phyloP scores from a whole-genome alignment of 2,329 filamentous ascomycete species.

The Aspergillus arachidicola region DNA sequence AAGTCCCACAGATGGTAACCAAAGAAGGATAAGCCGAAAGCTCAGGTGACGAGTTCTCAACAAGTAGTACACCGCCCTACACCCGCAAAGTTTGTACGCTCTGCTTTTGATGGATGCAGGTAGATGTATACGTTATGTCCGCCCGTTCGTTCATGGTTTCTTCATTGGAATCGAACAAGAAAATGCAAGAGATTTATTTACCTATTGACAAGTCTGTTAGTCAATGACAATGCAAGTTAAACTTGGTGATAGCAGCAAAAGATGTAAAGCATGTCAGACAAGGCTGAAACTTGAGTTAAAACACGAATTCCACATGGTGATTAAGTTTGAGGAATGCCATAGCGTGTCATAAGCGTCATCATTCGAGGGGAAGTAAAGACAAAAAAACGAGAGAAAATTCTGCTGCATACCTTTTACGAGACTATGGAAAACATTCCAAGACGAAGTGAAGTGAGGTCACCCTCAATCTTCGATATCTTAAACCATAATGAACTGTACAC shows the following conservation, averaged over 20 bases:
- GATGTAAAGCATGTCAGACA: constrained; percentile 56
- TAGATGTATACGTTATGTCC: constrained; percentile 63
- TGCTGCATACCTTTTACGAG: constrained; percentile 48
- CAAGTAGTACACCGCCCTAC: constrained; percentile 59
- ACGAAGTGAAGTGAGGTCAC: not conserved
- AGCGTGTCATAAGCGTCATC: constrained; percentile 66
- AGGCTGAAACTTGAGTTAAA: constrained; percentile 67
- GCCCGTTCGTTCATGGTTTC: constrained; percentile 69
- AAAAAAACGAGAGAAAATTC: constrained; percentile 10
- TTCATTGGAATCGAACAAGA: constrained; percentile 50
- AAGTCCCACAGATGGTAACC: constrained; percentile 23
- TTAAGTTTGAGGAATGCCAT: constrained; percentile 72
- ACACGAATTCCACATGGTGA: constrained; percentile 64
- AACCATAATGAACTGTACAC: not conserved
- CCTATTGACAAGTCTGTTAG: constrained; percentile 38
- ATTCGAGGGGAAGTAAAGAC: constrained; percentile 41
- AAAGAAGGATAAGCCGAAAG: constrained; percentile 31
- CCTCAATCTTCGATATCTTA: not conserved
- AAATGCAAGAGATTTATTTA: constrained; percentile 30
- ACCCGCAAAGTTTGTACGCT: constrained; percentile 67
- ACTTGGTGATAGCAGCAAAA: constrained; percentile 21
- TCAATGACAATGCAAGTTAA: constrained; percentile 21
- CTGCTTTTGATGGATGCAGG: constrained; percentile 56
- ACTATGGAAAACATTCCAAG: not conserved
- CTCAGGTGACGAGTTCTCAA: constrained; percentile 71